Evolutionary conservation across 768 basidiomycete genomes (phyloP), one percentile per base, ranked within the genome.

Genomic region (Cantharellus cinnabarinus): DNA sequence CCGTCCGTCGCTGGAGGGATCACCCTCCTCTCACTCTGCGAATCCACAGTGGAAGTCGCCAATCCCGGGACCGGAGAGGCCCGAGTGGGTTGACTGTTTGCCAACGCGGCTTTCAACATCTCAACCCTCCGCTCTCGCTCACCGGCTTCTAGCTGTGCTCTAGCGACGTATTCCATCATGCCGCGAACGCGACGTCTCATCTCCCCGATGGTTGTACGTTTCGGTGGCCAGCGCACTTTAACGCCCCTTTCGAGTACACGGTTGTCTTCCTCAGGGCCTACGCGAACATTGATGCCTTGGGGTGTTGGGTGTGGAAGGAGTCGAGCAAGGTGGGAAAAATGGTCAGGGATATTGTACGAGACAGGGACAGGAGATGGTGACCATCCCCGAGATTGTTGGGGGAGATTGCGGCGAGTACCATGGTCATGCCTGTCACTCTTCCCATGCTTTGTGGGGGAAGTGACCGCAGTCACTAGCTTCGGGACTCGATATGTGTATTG

Each of bases 401-500:
- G 37, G 41, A 15, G 10, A 42, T 57, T 57, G 56, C 56, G 56
- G 15, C 56, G 5, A 7, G 56, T 40, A 35, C 10, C 5, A 5
- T 57, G 56, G 35, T 38, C 56, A 41, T 57, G 34, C 42, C 5
- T 37, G 35, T 5, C 56, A 10, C 42, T 54, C 10, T 35, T 35
- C 5, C 5, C 41, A 7, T 37, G 56, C 42, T 38, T 57, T 5
- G 56, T 5, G 1, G 40, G 52, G 52, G 10, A 37, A 37, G 4
- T 53, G 41, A 15, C 56, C 48, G 5, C 10, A 34, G 4, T 41
- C 44, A 29, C 48, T 14, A 4, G 48, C 35, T 41, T 41, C n/a
- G 39, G 56, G 56, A 57, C 52, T 37, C 62, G 62, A 39, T 62
- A 62, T 5, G 62, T 62, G 50, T 62, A 62, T 48, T 62, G 62